Evolutionary conservation across 2,329 filamentous ascomycete species (phyloP).

Genomic region (Immersiporthe knoxdaviesiana): DNA sequence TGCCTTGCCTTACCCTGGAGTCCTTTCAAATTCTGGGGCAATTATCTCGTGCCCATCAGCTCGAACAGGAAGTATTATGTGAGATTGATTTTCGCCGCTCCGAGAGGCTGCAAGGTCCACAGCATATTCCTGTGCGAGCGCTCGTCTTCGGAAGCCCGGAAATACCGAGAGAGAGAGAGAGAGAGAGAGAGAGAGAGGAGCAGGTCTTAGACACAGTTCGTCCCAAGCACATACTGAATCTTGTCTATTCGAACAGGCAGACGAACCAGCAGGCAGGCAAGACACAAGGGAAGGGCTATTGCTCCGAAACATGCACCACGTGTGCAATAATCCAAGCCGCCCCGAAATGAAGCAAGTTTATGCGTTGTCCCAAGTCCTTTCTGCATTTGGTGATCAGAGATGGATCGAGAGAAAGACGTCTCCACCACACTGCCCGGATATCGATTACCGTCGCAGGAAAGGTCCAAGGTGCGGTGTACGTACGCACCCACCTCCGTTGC

Average conservation of each 20-base stretch:
- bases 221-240: too few relatives aligned
- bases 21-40: background rate
- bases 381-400: background rate
- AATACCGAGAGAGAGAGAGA: too few relatives aligned
- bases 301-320: background rate
- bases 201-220: background rate
- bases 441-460: background rate
- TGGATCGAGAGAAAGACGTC: background rate
- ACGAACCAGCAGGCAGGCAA: background rate
- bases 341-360: background rate
- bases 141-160: too few relatives aligned
- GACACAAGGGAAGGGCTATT: background rate
- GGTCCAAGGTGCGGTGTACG: background rate
- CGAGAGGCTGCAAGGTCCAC: background rate
- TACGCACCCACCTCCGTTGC: too few relatives aligned
- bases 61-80: background rate
- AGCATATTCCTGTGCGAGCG: background rate
- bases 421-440: background rate
- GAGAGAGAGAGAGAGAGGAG: too few relatives aligned
- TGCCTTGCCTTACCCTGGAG: background rate
- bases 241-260: background rate
- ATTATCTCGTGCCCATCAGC: background rate
- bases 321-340: background rate
- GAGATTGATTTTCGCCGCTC: background rate
- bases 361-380: background rate